These are phyloP conservation scores for Populus hybrid DNA, from an alignment of 441 rosid genomes.

Conservation along the genomic window DNA sequence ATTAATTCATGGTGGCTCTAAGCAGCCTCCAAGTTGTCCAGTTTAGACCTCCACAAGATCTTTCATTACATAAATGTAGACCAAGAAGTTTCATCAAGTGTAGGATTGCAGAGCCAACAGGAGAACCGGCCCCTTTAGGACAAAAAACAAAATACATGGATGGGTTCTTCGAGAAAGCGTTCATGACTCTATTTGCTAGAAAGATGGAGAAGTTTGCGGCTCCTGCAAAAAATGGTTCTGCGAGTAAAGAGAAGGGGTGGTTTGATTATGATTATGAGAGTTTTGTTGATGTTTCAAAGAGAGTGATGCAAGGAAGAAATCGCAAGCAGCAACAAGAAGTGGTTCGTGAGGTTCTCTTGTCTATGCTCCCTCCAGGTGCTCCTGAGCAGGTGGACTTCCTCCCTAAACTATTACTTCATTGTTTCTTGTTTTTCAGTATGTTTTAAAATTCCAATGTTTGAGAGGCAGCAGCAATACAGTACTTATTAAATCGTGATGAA, in stretches of 20 bases:
- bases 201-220: slow-evolving; percentile 86
- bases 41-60: slow-evolving; percentile 14
- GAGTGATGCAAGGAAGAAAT: slow-evolving; percentile 79
- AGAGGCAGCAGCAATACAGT: not conserved
- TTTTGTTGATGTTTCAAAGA: slow-evolving; percentile 80
- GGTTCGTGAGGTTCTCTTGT: slow-evolving; percentile 84
- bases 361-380: slow-evolving; percentile 93
- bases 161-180: slow-evolving; percentile 71
- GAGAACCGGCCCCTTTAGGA: slow-evolving; percentile 89
- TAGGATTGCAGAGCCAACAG: slow-evolving; percentile 73
- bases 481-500: not conserved
- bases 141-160: slow-evolving; percentile 77
- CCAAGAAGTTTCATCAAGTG: slow-evolving; percentile 35
- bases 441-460: not conserved
- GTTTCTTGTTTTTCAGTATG: not conserved
- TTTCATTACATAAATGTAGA: slow-evolving; percentile 18
- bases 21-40: slow-evolving; percentile 45
- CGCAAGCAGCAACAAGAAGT: slow-evolving; percentile 75
- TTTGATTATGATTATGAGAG: slow-evolving; percentile 67
- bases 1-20: slow-evolving; percentile 56
- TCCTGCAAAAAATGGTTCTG: slow-evolving; percentile 25
- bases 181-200: slow-evolving; percentile 79
- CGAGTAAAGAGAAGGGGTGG: slow-evolving; percentile 37
- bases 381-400: slow-evolving; percentile 60
- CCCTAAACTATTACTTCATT: not conserved